Evolutionary conservation across 805 yeast genomes (phyloP), one percentile per base, ranked within the genome.

Genomic region (Kodamaea kakaduensis): DNA sequence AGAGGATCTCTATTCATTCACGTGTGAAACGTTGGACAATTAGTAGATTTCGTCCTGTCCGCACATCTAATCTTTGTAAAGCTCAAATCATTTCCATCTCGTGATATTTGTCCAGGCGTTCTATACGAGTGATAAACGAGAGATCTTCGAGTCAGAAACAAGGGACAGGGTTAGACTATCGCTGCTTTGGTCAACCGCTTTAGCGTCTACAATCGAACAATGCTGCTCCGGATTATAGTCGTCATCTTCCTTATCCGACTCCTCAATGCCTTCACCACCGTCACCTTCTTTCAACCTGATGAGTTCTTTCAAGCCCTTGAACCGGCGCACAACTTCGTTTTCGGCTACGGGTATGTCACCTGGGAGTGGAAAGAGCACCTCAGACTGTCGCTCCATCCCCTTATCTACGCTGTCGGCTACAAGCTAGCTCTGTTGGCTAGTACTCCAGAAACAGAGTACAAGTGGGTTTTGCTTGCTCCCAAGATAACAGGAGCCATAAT

Each of bases 281-380:
- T 54, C 37, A 87, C 97, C 0, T 93, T 78, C 53, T 93, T 93
- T 61, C 99, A 93, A 56, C 90, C 98, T 0, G 99, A 93, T 57
- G 99, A 93, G 58, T 93, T 71, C 59, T 93, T 81, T 78, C 99
- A 93, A 59, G 69, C 89, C 0, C 61, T 93, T 34, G 98, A 93
- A 51, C 96, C 96, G 0, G 98, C 97, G 0, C 96, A 88, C 56
- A 38, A 51, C 3, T 61, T 70, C 23, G 81, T 82, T 0, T 87
- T 69, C 54, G 89, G 93, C 2, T 81, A 80, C 43, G 98, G 98
- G 0, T 75, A 77, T 47, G 53, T 78, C 23, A 87, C 97, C 0
- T 93, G 99, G 99, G 99, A 93, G 59, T 93, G 98, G 98, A 54
- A 61, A 16, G 65, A 69, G 31, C 81, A 79, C 0, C 59, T 93